Conservation (phyloP, 345 rosid species). For the Hirschfeldia incana region DNA sequence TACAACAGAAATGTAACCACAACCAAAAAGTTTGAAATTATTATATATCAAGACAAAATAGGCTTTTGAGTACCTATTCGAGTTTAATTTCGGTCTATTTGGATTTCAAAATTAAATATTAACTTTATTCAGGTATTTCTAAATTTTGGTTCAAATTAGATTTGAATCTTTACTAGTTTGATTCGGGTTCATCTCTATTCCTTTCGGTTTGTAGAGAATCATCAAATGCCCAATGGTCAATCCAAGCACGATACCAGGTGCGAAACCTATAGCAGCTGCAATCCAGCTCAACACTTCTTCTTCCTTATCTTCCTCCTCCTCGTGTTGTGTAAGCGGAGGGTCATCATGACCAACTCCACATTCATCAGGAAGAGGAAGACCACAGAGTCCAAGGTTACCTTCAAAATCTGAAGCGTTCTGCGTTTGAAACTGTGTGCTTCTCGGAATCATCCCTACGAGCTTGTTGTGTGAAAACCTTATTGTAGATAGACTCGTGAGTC, state of each 20-base stretch:
- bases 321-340: background rate
- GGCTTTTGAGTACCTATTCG: too few species aligned
- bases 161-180: too few species aligned
- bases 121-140: too few species aligned
- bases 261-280: slow-evolving; percentile 4
- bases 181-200: too few species aligned
- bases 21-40: too few species aligned
- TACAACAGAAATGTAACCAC: too few species aligned
- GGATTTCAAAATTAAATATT: too few species aligned
- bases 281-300: slow-evolving; percentile 11
- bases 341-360: background rate
- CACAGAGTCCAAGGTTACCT: slow-evolving; percentile 5
- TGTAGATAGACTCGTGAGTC: background rate
- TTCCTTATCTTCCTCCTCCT: background rate
- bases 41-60: too few species aligned
- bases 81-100: too few species aligned
- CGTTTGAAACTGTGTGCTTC: slow-evolving; percentile 6
- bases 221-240: background rate
- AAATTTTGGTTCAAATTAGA: too few species aligned
- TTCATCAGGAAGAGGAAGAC: background rate
- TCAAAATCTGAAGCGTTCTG: background rate
- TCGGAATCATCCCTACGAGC: background rate
- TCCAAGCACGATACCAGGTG: slow-evolving; percentile 4
- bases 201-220: background rate
- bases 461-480: slow-evolving; percentile 1